Evolutionary conservation across 371 early-diverging fungal genomes (phyloP).

Genomic region (Lichtheimia ramosa): DNA sequence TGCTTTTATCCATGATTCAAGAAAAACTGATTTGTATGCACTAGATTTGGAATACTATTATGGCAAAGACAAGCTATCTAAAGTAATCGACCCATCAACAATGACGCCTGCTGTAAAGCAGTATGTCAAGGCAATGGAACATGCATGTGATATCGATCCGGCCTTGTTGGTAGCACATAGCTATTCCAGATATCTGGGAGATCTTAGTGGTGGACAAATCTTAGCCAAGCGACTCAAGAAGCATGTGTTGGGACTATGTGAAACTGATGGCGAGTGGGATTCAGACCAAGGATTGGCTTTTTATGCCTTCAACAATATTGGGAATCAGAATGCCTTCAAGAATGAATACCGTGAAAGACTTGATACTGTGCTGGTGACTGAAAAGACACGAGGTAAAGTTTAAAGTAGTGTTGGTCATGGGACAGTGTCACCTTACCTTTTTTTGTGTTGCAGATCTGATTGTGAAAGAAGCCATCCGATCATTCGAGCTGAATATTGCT

Average conservation of each 20-base stretch:
- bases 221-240: constrained; percentile 57
- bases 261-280: constrained; percentile 41
- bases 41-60: constrained; percentile 61
- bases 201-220: constrained; percentile 64
- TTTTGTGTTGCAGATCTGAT: constrained; percentile 24
- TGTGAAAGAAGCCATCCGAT: constrained; percentile 40
- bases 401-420: background rate
- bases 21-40: too few relatives aligned
- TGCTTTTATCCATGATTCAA: too few relatives aligned
- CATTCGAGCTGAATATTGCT: constrained; percentile 48
- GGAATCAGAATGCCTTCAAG: constrained; percentile 59
- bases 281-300: constrained; percentile 49
- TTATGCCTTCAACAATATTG: constrained; percentile 52
- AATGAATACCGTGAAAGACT: constrained; percentile 55
- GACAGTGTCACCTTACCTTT: too few relatives aligned
- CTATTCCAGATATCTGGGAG: constrained; percentile 66
- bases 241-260: constrained; percentile 34
- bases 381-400: constrained; percentile 31
- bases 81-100: constrained; percentile 31
- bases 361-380: constrained; percentile 40
- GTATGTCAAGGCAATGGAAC: constrained; percentile 51
- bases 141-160: constrained; percentile 46
- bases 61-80: constrained; percentile 41
- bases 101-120: constrained; percentile 57
- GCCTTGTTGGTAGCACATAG: constrained; percentile 59